Base-by-base conservation (phyloP, 495 filamentous ascomycete genomes). In the Aspergillus sparsus region DNA sequence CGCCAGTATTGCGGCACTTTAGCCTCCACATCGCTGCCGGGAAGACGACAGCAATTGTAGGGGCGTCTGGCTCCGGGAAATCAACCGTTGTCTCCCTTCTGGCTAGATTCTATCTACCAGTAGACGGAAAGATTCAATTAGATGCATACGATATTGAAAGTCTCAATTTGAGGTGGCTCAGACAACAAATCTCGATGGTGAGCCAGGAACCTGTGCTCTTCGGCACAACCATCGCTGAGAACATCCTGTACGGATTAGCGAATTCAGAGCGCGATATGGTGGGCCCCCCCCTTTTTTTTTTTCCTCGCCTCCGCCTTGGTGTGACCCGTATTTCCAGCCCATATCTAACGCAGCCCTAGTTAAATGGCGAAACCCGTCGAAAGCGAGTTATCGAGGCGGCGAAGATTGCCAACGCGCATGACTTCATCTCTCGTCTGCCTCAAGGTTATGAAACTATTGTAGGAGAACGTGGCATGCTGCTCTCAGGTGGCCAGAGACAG, bases 401-500 rank as follows among this genome's bases (percentile, higher is more conserved):
- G 16, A 86, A 84, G 62, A 89, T 87, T 77, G 75, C 78, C 2
- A 78, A 78, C 60, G 81, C 80, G 2, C 68, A 76, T 49, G 72
- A 74, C 7, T 80, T 79, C 34, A 76, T 80, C 36, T 21, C 21
- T 0, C 34, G 60, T 2, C 71, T 80, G 7, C 72, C 65, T 2
- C 36, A 72, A 16, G 72, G 72, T 7, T 94, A 94, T 66, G 82
- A 93, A 62, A 94, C 92, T 0, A 83, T 87, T 42, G 90, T 97
- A 51, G 91, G 92, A 42, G 91, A 94, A 68, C 83, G 91, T 41
- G 92, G 92, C 7, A 90, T 91, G 66, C 72, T 93, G 21, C 77
- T 97, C 46, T 91, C 87, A 16, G 92, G 92, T 65, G 92, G 92
- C 16, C 92, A 97, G 72, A 95, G 94, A 70, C 92, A 97, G 68